Conservation (phyloP, 805 yeast species). For the Candida sakaeoensis region DNA sequence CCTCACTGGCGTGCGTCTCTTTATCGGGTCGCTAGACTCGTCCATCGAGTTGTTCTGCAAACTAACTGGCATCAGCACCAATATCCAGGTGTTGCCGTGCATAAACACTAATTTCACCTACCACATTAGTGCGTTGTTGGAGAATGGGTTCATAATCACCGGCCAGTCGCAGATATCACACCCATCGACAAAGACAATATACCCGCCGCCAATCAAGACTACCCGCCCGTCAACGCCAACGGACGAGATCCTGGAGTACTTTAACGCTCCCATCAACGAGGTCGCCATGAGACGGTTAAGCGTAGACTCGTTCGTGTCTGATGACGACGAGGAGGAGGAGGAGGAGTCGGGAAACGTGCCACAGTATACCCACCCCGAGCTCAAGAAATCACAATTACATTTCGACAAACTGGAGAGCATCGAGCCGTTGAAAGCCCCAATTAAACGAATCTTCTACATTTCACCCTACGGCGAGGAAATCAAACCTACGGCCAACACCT, state of each 20-base stretch:
- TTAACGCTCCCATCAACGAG: conserved; percentile 10
- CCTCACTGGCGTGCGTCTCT: conserved; percentile 74
- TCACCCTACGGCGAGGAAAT: conserved; percentile 88
- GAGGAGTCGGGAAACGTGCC: conserved; percentile 60
- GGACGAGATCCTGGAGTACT: conserved; percentile 2
- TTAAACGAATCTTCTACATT: conserved; percentile 69
- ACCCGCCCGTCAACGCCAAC: conserved; percentile 24
- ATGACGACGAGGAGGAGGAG: conserved; percentile 34
- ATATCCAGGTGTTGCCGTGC: conserved; percentile 67
- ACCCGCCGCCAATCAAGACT: conserved; percentile 24
- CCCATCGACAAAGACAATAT: conserved; percentile 45
- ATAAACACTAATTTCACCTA: conserved; percentile 80
- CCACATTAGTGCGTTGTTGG: conserved; percentile 74
- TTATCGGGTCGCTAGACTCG: conserved; percentile 80
- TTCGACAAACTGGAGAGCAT: conserved; percentile 56
- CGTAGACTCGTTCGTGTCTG: neutral
- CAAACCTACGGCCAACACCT: conserved; percentile 64
- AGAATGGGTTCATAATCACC: conserved; percentile 68
- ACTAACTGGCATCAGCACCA: conserved; percentile 54
- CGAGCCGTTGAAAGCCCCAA: conserved; percentile 68
- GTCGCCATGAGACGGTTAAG: conserved; percentile 7
- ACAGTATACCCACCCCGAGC: conserved; percentile 74
- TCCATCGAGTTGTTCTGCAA: conserved; percentile 74
- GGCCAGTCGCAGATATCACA: conserved; percentile 95
- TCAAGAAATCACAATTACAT: conserved; percentile 69